Evolutionary conservation across 2,329 filamentous ascomycete species (phyloP), one percentile per base, ranked within the genome.

Genomic region (Colletotrichum tabaci): DNA sequence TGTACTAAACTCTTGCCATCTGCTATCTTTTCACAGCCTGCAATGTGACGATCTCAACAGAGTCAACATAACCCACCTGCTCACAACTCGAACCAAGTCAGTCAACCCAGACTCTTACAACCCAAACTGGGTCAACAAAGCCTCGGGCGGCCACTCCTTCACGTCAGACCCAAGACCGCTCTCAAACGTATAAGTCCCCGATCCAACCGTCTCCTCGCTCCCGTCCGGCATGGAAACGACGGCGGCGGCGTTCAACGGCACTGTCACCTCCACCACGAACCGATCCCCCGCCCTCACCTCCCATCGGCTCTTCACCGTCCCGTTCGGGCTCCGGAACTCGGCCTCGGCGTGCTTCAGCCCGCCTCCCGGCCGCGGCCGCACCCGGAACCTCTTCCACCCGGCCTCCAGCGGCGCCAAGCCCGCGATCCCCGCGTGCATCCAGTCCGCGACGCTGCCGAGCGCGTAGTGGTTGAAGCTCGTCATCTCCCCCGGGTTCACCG

Each of bases 401-500:
- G 84, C 80, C 44, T 81, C 79, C 3, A 77, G 75, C 0, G 82
- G 81, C 0, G 78, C 77, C 0, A 86, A 70, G 0, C 84, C 85
- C 0, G 82, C 85, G 13, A 86, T 79, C 2, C 78, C 79, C 23
- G 80, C 77, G 67, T 86, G 83, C 47, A 87, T 80, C 84, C 84
- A 87, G 68, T 84, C 80, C 0, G 81, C 84, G 1, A 87, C 84
- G 0, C 83, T 82, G 0, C 85, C 85, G 18, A 86, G 82, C 0
- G 85, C 82, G 64, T 87, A 87, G 71, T 87, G 85, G 40, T 87
- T 86, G 72, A 86, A 86, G 16, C 84, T 86, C 0, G 85, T 86
- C 86, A 87, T 87, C 42, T 78, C 74, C 0, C 84, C 82, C 0
- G 82, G 78, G 60, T 87, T 87, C 15, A 87, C 75, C 0, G 73